Percentiles rank a stretch among this genome's conserved stretches.
Evolutionary conservation across 2,329 filamentous ascomycete species (phyloP).

Genomic region (Penicillium palitans): DNA sequence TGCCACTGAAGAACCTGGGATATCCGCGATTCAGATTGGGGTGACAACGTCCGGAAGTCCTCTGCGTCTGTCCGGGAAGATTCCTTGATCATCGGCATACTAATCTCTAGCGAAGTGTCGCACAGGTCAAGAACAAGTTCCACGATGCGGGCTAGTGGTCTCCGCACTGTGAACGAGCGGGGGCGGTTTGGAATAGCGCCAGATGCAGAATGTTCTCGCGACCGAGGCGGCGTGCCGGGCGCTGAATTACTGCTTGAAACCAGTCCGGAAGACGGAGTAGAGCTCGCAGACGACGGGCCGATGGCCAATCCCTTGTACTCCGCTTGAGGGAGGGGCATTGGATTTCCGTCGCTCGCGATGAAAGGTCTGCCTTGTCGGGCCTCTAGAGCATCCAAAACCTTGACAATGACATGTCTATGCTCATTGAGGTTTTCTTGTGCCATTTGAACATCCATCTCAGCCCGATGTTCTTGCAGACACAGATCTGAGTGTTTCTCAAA

Average conservation of each 20-base stretch:
- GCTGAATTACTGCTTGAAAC: constrained; percentile 71
- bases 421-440: constrained; percentile 89
- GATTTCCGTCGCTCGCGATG: constrained; percentile 34
- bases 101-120: constrained; percentile 93
- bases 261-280: constrained; percentile 69
- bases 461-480: constrained; percentile 91
- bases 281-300: constrained; percentile 67
- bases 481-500: constrained; percentile 98
- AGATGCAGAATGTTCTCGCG: constrained; percentile 64
- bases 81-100: constrained; percentile 89
- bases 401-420: constrained; percentile 92
- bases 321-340: constrained; percentile 59
- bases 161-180: constrained; percentile 85
- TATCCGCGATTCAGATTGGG: constrained; percentile 91
- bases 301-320: constrained; percentile 90
- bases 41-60: constrained; percentile 89
- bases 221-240: constrained; percentile 64
- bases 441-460: constrained; percentile 97
- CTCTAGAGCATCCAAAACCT: constrained; percentile 88
- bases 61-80: constrained; percentile 59
- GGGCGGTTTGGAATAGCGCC: constrained; percentile 77
- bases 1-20: constrained; percentile 96
- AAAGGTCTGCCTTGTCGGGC: constrained; percentile 52
- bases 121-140: constrained; percentile 93
- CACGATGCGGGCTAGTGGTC: constrained; percentile 88